Evolutionary conservation across 345 rosid species (phyloP).

Genomic region (Sonneratia caseolaris): DNA sequence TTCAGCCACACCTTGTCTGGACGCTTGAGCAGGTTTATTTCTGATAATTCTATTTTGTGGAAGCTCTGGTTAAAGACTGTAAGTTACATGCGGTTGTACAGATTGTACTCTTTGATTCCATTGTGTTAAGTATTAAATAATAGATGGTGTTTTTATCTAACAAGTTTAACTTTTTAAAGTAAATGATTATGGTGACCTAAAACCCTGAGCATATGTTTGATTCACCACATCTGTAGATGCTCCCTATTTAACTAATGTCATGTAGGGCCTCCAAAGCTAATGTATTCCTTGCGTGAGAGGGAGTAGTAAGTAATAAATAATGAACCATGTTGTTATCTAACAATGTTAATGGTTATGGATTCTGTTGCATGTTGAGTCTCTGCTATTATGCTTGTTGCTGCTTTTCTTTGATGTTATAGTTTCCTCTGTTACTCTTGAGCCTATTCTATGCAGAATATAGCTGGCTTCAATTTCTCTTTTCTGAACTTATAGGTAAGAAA

Average conservation of each 20-base stretch:
- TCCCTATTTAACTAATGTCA: too few species aligned
- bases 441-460: background rate
- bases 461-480: background rate
- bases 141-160: background rate
- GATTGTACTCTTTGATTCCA: background rate
- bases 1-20: conserved; percentile 87
- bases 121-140: background rate
- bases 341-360: too few species aligned
- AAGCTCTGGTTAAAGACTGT: background rate
- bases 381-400: background rate
- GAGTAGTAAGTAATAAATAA: too few species aligned
- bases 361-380: too few species aligned
- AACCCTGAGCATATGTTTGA: too few species aligned
- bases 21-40: conserved; percentile 75
- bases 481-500: conserved; percentile 39
- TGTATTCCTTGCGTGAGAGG: too few species aligned
- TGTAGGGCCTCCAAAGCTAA: too few species aligned
- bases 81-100: background rate
- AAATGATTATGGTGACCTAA: too few species aligned
- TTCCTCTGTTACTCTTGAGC: background rate
- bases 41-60: background rate
- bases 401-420: background rate
- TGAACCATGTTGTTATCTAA: too few species aligned
- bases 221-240: too few species aligned
- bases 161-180: background rate